These are phyloP conservation scores for Pseudogymnoascus sp. DNA, from an alignment of 2,329 filamentous ascomycete species.

Conservation along the genomic window DNA sequence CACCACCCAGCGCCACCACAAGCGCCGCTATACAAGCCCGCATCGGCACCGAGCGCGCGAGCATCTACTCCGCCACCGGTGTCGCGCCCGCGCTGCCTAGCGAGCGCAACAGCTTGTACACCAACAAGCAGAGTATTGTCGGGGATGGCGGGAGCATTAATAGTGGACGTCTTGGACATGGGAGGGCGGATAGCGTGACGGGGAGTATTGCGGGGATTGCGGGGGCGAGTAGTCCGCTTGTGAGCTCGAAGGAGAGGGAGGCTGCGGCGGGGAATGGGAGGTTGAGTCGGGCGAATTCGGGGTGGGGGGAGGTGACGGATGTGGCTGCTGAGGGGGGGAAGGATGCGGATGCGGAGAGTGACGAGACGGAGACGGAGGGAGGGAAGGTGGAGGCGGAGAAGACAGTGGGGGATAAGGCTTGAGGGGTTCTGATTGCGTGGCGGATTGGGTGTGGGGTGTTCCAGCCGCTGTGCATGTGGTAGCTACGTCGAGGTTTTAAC, in stretches of 20 bases:
- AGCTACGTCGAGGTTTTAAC: not conserved
- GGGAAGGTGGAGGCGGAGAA: not conserved
- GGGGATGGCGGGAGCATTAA: constrained; percentile 69
- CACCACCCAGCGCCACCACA: constrained; percentile 38
- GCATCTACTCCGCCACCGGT: constrained; percentile 72
- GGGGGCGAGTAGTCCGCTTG: constrained; percentile 48
- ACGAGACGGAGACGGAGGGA: constrained; percentile 4
- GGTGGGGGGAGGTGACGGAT: constrained; percentile 1
- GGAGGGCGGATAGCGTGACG: constrained; percentile 70
- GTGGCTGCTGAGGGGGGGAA: constrained; percentile 11
- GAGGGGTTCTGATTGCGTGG: not conserved
- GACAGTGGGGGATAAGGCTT: not conserved
- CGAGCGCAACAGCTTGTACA: constrained; percentile 76
- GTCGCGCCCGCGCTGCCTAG: constrained; percentile 56
- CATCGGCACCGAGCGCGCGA: constrained; percentile 54
- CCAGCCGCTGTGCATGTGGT: too few relatives aligned
- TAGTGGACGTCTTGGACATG: constrained; percentile 69
- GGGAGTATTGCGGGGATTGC: constrained; percentile 60
- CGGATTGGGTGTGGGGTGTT: not conserved
- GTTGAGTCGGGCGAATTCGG: constrained; percentile 11
- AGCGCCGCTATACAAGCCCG: constrained; percentile 47
- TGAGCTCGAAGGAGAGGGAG: constrained; percentile 33
- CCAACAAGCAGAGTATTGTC: constrained; percentile 40
- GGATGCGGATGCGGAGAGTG: constrained; percentile 7
- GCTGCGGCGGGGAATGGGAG: constrained; percentile 2